These are phyloP conservation scores for Andrographis paniculata DNA, from an alignment of 305 asterid species.

Conservation along the genomic window DNA sequence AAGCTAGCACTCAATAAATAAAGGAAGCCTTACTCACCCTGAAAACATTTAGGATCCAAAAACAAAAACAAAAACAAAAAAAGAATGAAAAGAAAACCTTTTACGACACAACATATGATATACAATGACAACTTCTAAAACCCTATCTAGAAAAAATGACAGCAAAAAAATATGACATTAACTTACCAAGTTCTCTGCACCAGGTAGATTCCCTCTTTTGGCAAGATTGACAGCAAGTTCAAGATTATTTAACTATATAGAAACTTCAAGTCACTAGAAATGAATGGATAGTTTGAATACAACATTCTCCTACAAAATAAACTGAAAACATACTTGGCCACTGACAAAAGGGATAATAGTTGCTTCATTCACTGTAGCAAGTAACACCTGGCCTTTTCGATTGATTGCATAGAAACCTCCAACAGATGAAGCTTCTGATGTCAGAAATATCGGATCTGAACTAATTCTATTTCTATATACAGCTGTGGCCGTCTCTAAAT, in stretches of 20 bases:
- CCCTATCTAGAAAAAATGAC: background rate
- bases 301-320: background rate
- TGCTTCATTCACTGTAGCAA: constrained; percentile 93
- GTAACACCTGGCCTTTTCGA: constrained; percentile 95
- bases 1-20: no score
- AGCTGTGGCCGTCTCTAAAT: constrained; percentile 92
- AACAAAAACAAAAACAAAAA: no score
- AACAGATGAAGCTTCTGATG: constrained; percentile 87
- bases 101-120: no score
- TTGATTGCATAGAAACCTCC: constrained; percentile 98
- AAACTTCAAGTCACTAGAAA: constrained; percentile 1
- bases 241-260: constrained; percentile 79
- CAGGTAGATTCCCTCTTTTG: constrained; percentile 97
- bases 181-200: constrained; percentile 96
- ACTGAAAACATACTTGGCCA: constrained; percentile 66
- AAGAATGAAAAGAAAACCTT: no score
- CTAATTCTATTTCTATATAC: constrained; percentile 97
- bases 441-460: constrained; percentile 97
- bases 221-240: constrained; percentile 99
- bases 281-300: background rate
- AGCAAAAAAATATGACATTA: constrained; percentile 7
- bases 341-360: constrained; percentile 92
- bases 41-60: no score
- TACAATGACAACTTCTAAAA: background rate
- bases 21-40: no score